A percentile compares a stretch with the other conserved stretches of the same genome.
phyloP scores from a whole-genome alignment of 1,139 yeast species.

The Hemisphaericaspora xylofermentans region DNA sequence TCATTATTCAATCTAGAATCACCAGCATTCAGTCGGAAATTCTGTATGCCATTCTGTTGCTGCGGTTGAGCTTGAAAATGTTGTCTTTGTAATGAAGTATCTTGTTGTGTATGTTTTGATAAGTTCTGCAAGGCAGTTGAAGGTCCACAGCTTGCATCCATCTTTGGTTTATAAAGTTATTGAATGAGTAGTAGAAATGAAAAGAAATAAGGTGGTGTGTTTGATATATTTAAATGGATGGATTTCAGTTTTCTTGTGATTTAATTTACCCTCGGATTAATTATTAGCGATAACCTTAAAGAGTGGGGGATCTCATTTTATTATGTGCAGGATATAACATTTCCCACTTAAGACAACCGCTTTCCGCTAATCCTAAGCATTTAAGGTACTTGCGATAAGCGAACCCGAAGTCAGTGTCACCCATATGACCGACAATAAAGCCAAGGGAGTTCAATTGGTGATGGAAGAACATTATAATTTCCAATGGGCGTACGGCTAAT shows the following conservation, averaged over 20 bases:
- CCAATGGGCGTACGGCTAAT: no score
- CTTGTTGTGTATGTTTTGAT: conserved; percentile 33
- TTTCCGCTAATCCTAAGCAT: no score
- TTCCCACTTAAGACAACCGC: neutral
- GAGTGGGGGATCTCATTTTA: no score
- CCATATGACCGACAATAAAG: no score
- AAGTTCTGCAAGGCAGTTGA: conserved; percentile 36
- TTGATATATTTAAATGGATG: neutral
- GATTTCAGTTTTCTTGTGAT: neutral
- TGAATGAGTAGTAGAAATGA: neutral
- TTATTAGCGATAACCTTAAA: no score
- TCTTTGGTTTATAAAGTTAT: conserved; percentile 9
- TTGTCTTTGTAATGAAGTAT: conserved; percentile 33
- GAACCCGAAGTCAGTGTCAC: no score
- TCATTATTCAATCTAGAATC: conserved; percentile 36
- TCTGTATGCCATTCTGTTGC: conserved; percentile 9
- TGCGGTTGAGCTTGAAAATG: conserved; percentile 10
- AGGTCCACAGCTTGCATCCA: conserved; percentile 42
- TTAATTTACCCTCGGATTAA: neutral
- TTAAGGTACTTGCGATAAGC: no score
- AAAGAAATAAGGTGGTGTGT: neutral
- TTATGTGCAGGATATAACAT: neutral
- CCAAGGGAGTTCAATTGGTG: no score
- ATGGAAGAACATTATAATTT: no score
- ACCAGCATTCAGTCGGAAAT: conserved; percentile 16